phyloP scores from a whole-genome alignment of 2,329 filamentous ascomycete genomes.

The Huntiella abstrusa region DNA sequence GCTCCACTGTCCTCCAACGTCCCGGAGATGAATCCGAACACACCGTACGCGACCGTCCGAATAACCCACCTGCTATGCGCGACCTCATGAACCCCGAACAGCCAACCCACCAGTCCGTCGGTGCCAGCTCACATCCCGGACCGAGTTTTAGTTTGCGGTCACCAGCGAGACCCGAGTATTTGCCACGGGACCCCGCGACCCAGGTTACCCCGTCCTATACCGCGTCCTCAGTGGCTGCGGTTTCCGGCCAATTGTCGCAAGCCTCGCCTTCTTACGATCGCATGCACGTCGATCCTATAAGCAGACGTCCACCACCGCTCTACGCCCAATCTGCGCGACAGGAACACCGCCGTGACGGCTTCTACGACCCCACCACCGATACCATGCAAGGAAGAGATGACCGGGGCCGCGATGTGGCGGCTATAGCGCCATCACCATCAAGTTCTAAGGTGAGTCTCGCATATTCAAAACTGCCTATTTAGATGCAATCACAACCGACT shows the following conservation, averaged over 20 bases:
- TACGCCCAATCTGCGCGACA: conserved; percentile 19
- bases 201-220: conserved; percentile 6
- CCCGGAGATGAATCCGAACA: conserved; percentile 23
- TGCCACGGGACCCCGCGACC: not conserved
- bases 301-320: conserved; percentile 15
- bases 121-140: conserved; percentile 15
- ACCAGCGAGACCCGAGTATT: conserved; percentile 6
- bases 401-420: conserved; percentile 15
- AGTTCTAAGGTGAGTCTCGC: not conserved
- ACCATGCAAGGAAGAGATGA: conserved; percentile 16
- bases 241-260: conserved; percentile 16
- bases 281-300: not conserved
- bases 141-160: conserved; percentile 27
- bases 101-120: conserved; percentile 18
- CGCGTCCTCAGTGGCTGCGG: conserved; percentile 16
- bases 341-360: conserved; percentile 18
- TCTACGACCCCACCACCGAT: conserved; percentile 36
- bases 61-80: conserved; percentile 21
- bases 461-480: too few relatives aligned
- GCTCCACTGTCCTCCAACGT: conserved; percentile 30
- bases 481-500: too few relatives aligned
- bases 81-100: conserved; percentile 26
- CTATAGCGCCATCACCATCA: conserved; percentile 19
- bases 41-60: conserved; percentile 7
- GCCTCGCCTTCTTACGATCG: conserved; percentile 21